Conservation (phyloP, 352 stramenopile genomes). For the Pythium insidiosum region DNA sequence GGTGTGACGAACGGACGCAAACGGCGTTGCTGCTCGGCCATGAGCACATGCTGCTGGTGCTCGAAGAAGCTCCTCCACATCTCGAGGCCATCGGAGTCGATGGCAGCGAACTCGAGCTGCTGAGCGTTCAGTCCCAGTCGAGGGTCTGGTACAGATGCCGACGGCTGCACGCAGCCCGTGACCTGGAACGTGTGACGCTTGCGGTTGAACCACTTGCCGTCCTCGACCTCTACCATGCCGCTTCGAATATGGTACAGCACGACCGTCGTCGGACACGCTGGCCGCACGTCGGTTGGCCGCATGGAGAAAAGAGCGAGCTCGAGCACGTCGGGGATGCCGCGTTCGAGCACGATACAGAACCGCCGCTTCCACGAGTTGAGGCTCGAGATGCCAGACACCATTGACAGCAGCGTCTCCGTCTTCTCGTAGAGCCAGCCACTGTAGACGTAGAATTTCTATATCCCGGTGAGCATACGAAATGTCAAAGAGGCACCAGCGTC, state of each 20-base stretch:
- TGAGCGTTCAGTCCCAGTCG: conserved; percentile 27
- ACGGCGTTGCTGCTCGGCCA: background rate
- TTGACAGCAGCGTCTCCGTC: conserved; percentile 71
- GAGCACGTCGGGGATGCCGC: conserved; percentile 34
- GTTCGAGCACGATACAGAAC: conserved; percentile 74
- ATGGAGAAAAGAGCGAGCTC: conserved; percentile 82
- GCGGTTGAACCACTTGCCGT: conserved; percentile 66
- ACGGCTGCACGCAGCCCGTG: conserved; percentile 18
- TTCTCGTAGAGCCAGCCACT: conserved; percentile 78
- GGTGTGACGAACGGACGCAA: too few species aligned
- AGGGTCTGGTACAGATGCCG: conserved; percentile 18
- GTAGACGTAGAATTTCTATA: conserved; percentile 72
- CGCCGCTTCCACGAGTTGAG: conserved; percentile 81
- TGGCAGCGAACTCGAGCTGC: conserved; percentile 46
- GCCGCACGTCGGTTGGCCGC: conserved; percentile 59
- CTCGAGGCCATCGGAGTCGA: conserved; percentile 31
- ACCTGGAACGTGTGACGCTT: conserved; percentile 57
- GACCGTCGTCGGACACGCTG: conserved; percentile 48
- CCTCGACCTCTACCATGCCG: conserved; percentile 29
- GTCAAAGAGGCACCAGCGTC: conserved; percentile 31
- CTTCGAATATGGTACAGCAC: conserved; percentile 49
- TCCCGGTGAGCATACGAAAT: too few species aligned
- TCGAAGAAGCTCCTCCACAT: conserved; percentile 56
- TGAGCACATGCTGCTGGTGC: conserved; percentile 32
- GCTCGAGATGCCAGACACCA: conserved; percentile 57